Evolutionary conservation across 1,139 yeast genomes (phyloP), one percentile per base, ranked within the genome.

Genomic region (Nakaseomyces uthaithaninus): DNA sequence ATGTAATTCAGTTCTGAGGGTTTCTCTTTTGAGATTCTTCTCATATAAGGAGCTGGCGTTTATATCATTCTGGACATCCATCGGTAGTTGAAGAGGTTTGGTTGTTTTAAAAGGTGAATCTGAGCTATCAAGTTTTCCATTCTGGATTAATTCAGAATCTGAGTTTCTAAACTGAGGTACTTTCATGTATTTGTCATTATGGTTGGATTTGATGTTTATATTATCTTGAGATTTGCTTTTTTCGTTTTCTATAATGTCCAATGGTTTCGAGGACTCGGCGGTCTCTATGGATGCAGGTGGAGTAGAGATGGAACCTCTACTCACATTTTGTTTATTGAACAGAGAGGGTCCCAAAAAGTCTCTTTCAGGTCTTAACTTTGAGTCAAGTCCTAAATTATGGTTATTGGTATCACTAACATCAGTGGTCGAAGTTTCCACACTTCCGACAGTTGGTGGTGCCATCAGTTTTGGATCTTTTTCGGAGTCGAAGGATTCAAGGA

Each of bases 1-100:
- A n/a, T 54, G 55, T 33, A 59, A 39, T 40, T 60, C 64, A 15
- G 52, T 43, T 11, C 47, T 47, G 2, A 42, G 42, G 12, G 53
- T 25, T 14, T 60, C 62, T 24, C 39, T 45, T 20, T 47, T 49
- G n/a, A 31, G 4, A 19, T 31, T 20, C 25, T 31, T 31, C 16
- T 31, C 35, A 31, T 31, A 31, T 2, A 31, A 20, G 5, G 24
- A 31, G 11, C 17, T 20, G 8, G 35, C 16, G 12, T 31, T 20
- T 7, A 19, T 12, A 20, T 19, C 12, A 11, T 31, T 25, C 11
- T 28, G 23, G 11, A 11, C 33, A 28, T 28, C 33, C 4, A 11
- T 7, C 11, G 33, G 22, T 28, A 17, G 11, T 11, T 28, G 33
- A 16, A 17, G 22, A 17, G 22, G 33, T 12, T 14, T 19, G 16